These are phyloP conservation scores for Phalaenopsis aphrodite DNA, from an alignment of 106 monocot species.

Conservation along the genomic window DNA sequence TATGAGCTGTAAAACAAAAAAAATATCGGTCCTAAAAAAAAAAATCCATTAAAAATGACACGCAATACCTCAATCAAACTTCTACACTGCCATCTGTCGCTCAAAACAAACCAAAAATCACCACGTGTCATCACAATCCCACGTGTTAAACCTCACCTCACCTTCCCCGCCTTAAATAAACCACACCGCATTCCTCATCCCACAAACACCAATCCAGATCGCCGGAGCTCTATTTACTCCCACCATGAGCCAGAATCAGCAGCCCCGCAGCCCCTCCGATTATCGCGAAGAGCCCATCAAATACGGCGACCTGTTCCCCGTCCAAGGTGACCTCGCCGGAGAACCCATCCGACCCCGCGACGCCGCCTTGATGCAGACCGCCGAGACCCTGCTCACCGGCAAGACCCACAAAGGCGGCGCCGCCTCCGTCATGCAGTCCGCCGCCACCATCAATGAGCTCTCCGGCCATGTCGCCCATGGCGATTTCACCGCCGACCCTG, in stretches of 20 bases:
- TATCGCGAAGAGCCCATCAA: slow-evolving; percentile 24
- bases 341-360: slow-evolving; percentile 41
- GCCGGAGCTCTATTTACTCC: not conserved
- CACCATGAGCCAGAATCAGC: slow-evolving; percentile 33
- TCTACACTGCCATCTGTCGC: too few species aligned
- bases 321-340: slow-evolving; percentile 42
- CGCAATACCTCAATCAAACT: too few species aligned
- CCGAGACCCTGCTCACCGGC: slow-evolving; percentile 37
- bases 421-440: slow-evolving; percentile 65
- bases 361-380: slow-evolving; percentile 64
- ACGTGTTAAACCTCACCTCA: too few species aligned
- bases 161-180: too few species aligned
- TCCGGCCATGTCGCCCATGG: slow-evolving; percentile 30
- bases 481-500: slow-evolving; percentile 13
- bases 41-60: too few species aligned
- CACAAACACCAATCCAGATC: too few species aligned
- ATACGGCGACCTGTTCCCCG: slow-evolving; percentile 64
- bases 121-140: too few species aligned
- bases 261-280: slow-evolving; percentile 13
- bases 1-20: too few species aligned
- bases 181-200: too few species aligned
- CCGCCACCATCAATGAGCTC: slow-evolving; percentile 35
- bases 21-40: too few species aligned
- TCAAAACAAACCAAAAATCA: too few species aligned
- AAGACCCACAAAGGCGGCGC: slow-evolving; percentile 45